phyloP scores from a whole-genome alignment of 2,329 filamentous ascomycete species.

The Tolypocladium guangdongense region DNA sequence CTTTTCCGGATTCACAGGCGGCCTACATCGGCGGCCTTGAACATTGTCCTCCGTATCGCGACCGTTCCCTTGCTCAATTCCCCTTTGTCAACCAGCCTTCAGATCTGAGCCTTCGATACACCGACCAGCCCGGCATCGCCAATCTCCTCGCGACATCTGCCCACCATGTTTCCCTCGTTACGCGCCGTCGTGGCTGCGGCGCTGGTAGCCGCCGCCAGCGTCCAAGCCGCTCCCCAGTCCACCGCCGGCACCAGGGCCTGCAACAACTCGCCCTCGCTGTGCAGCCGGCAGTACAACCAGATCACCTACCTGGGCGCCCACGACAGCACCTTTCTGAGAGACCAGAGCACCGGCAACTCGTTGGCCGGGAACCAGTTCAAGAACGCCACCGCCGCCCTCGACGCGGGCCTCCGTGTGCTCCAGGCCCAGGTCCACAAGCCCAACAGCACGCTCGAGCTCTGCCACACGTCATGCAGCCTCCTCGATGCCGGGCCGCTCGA shows the following conservation, averaged over 20 bases:
- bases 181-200: constrained; percentile 9
- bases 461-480: constrained; percentile 56
- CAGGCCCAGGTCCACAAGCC: constrained; percentile 60
- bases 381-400: constrained; percentile 60
- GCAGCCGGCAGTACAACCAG: constrained; percentile 59
- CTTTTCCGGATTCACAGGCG: too few species aligned
- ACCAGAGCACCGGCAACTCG: constrained; percentile 48
- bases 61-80: too few species aligned
- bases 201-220: constrained; percentile 10
- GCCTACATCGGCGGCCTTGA: too few species aligned
- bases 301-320: constrained; percentile 72
- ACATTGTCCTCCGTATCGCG: too few species aligned
- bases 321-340: constrained; percentile 60
- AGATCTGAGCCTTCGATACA: too few species aligned
- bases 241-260: constrained; percentile 36
- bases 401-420: constrained; percentile 60
- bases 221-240: constrained; percentile 13
- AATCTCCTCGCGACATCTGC: not conserved
- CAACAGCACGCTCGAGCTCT: constrained; percentile 51
- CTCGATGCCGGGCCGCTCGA: constrained; percentile 58
- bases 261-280: constrained; percentile 73
- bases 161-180: constrained; percentile 12
- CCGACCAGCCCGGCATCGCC: not conserved
- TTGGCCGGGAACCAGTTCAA: constrained; percentile 62
- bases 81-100: too few species aligned